Evolutionary conservation across 169 alveolate species (phyloP).

Genomic region (Neospora caninum): DNA sequence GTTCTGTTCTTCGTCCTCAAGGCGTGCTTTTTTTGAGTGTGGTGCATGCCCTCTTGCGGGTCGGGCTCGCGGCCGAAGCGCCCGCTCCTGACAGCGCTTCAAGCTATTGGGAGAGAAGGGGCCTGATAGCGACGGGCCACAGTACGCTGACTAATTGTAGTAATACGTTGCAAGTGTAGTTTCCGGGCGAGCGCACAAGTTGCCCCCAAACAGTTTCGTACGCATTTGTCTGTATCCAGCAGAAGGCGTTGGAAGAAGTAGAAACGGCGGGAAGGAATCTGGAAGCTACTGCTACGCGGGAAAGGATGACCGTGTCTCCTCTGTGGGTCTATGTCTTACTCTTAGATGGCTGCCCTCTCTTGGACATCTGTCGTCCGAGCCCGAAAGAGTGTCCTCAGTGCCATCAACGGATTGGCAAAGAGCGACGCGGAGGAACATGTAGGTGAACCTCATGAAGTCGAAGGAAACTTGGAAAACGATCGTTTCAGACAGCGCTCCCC

Average conservation of each 20-base stretch:
- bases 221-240: no score
- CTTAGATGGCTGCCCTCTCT: constrained; percentile 8
- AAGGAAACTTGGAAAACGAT: neutral
- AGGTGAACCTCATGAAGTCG: neutral
- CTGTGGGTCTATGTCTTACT: no score
- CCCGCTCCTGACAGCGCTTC: neutral
- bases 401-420: neutral
- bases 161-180: neutral
- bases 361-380: neutral
- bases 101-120: neutral
- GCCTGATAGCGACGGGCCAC: neutral
- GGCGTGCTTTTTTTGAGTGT: no score
- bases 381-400: constrained; percentile 33
- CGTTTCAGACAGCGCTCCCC: no score
- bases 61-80: neutral
- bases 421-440: constrained; percentile 9
- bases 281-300: no score
- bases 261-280: no score
- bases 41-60: no score
- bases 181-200: neutral
- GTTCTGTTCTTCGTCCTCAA: no score
- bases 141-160: neutral
- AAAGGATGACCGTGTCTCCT: no score
- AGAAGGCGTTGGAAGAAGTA: no score
- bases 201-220: no score